Base-by-base conservation (phyloP, 371 early-diverging fungal species). In the Parasitella parasitica region DNA sequence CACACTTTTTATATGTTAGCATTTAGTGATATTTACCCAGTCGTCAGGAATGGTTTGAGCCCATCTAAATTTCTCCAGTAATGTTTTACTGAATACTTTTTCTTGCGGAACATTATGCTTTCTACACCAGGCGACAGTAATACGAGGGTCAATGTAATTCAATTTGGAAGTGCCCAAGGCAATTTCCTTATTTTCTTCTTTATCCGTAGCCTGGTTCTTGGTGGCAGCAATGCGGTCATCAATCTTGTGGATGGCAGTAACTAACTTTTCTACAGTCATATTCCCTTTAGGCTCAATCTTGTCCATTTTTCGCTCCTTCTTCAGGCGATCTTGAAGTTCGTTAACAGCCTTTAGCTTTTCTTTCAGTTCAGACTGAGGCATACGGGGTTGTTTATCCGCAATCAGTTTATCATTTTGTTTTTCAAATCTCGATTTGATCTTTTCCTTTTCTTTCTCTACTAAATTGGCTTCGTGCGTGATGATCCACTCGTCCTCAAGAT, bases 81-180 rank as follows among this genome's bases (percentile, higher is more conserved):
- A 73, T 1, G 91, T 91, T 71, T 89, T 89, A 77, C 87, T 91
- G 67, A 97, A 97, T 36, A 97, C 92, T 78, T 95, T 97, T 56
- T 94, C 96, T 18, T 94, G 36, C 0, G 97, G 97, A 4, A 98
- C 95, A 49, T 87, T 79, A 67, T 91, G 71, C 67, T 90, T 90
- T 54, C 88, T 80, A 78, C 95, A 93, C 99, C 99, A 98, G 22
- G 95, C 92, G 20, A 88, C 87, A 8, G 95, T 88, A 55, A 98
- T 98, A 41, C 99, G 88, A 28, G 99, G 99, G 70, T 98, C 99
- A 64, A 97, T 96, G 77, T 98, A 98, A 79, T 98, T 98, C 78
- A 94, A 89, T 82, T 97, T 97, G 36, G 96, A 97, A 0, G 99
- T 98, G n/a, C 95, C 87, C 61, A 97, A 76, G 0, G 99, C 94